phyloP scores from a whole-genome alignment of 2,329 filamentous ascomycete genomes.

The Calonectria multiphialidica region DNA sequence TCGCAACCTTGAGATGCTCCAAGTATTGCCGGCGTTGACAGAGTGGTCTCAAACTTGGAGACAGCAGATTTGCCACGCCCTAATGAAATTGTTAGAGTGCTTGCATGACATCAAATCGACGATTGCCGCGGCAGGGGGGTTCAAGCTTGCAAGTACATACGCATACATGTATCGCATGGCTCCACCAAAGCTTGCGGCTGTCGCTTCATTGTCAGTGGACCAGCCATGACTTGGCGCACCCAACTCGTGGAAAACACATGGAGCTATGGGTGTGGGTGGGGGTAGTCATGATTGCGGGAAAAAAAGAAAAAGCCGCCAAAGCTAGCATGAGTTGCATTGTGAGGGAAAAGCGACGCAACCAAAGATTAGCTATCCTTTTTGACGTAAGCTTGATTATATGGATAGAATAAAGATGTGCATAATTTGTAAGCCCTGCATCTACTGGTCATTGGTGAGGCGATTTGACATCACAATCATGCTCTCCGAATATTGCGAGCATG shows the following conservation, averaged over 20 bases:
- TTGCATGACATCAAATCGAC: neutral
- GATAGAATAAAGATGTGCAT: neutral
- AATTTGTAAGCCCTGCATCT: neutral
- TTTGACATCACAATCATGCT: neutral
- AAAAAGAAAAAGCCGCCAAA: neutral
- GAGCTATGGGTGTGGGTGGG: neutral
- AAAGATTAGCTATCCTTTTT: neutral
- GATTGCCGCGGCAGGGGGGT: neutral
- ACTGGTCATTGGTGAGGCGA: neutral
- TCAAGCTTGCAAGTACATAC: constrained; percentile 59
- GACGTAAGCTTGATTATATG: neutral
- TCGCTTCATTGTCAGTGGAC: constrained; percentile 60
- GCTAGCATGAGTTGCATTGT: neutral
- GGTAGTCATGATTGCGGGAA: constrained; percentile 1
- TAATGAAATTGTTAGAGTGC: neutral
- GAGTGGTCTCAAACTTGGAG: constrained; percentile 72
- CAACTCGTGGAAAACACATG: constrained; percentile 50
- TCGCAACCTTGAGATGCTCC: constrained; percentile 57
- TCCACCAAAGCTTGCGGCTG: constrained; percentile 71
- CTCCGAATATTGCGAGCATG: neutral
- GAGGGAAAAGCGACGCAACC: no score
- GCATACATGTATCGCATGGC: constrained; percentile 65
- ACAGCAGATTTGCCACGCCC: constrained; percentile 70
- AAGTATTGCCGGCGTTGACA: constrained; percentile 58
- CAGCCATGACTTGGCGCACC: constrained; percentile 55